Percentiles rank a stretch among this genome's conserved stretches.
These are phyloP conservation scores for Metroxylon sagu DNA, from an alignment of 176 grass and related monocot species.

Conservation along the genomic window DNA sequence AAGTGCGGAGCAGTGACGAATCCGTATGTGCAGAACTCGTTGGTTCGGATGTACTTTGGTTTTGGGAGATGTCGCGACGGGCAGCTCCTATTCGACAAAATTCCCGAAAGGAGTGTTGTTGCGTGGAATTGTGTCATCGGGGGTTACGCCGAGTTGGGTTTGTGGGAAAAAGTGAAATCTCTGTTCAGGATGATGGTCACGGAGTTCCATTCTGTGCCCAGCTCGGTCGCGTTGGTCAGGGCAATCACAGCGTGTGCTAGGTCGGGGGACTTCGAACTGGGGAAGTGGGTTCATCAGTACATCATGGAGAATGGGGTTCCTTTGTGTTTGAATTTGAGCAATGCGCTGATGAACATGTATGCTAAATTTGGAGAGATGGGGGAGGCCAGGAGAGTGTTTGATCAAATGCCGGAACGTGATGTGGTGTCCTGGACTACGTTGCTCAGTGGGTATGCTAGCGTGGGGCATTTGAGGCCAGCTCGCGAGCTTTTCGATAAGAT, in stretches of 20 bases:
- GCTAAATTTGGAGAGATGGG: neutral
- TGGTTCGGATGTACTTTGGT: neutral
- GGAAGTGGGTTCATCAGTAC: neutral
- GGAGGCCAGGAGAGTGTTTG: neutral
- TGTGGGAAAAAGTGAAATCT: conserved; percentile 3
- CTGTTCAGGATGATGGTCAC: neutral
- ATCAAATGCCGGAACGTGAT: neutral
- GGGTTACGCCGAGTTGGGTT: neutral
- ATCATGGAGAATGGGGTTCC: neutral
- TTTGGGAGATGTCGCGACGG: neutral
- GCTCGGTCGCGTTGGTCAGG: neutral
- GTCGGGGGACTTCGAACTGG: neutral
- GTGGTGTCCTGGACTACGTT: neutral
- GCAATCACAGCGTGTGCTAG: neutral
- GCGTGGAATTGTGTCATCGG: neutral
- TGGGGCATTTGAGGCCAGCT: neutral
- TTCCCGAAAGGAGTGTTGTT: too few relatives aligned
- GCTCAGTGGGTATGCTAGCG: neutral
- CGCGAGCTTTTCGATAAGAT: too few relatives aligned
- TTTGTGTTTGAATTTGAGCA: neutral
- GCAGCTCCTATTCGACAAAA: neutral
- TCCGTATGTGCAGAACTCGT: neutral
- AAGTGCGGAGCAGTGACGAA: neutral
- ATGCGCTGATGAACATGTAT: neutral
- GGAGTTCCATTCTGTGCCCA: neutral